phyloP scores from a whole-genome alignment of 495 filamentous ascomycete genomes.

The Daldinia caldariorum region DNA sequence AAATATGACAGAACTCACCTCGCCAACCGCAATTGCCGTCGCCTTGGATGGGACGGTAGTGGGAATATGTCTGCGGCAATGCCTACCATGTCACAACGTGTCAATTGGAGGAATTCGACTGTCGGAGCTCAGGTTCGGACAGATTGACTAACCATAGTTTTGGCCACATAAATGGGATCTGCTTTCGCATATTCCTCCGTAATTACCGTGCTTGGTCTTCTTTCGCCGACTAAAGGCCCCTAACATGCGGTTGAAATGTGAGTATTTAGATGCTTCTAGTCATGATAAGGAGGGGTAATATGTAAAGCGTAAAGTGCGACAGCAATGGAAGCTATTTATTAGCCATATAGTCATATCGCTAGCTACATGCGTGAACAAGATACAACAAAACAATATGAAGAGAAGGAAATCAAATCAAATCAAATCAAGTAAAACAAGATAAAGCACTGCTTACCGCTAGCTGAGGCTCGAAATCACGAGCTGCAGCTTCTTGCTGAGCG shows the following conservation, averaged over 20 bases:
- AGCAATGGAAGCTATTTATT: slow-evolving; percentile 21
- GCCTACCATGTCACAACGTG: slow-evolving; percentile 60
- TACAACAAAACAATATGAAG: not conserved
- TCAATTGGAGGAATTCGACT: slow-evolving; percentile 29
- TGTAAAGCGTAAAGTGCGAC: slow-evolving; percentile 11
- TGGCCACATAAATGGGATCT: slow-evolving; percentile 82
- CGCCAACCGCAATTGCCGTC: slow-evolving; percentile 98
- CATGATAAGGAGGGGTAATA: not conserved
- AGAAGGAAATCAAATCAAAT: too few relatives aligned
- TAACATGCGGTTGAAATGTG: slow-evolving; percentile 54
- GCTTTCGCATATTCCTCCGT: slow-evolving; percentile 90
- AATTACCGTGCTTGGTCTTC: slow-evolving; percentile 79
- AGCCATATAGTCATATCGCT: not conserved
- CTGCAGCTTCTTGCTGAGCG: slow-evolving; percentile 64
- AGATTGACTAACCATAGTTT: slow-evolving; percentile 76
- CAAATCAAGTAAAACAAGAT: slow-evolving; percentile 18
- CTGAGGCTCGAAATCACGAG: slow-evolving; percentile 71
- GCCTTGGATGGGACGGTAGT: slow-evolving; percentile 86
- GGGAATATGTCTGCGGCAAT: slow-evolving; percentile 83
- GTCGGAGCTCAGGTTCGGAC: slow-evolving; percentile 9
- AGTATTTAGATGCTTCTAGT: slow-evolving; percentile 13
- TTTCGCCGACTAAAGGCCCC: slow-evolving; percentile 85
- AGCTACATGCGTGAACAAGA: not conserved
- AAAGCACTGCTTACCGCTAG: slow-evolving; percentile 63
- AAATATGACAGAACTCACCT: slow-evolving; percentile 66